Base-by-base conservation (phyloP, 1,284 basidiomycete species). In the Ganoderma sp. region DNA sequence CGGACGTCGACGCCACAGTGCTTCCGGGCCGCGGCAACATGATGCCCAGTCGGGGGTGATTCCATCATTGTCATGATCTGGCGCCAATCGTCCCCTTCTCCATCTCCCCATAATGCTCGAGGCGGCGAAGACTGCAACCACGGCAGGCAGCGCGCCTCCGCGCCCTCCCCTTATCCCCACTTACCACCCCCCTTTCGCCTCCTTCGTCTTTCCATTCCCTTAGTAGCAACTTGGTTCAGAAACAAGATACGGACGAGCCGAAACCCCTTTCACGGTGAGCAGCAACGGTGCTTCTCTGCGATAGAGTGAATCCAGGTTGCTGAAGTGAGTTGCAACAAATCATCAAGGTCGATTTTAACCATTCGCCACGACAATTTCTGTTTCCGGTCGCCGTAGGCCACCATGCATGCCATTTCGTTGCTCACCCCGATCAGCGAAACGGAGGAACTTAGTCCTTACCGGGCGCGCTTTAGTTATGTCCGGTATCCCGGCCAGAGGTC, bases 61-160 rank as follows among this genome's bases (percentile, higher is more conserved):
- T 67, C 67, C 71, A 72, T 72, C 71, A 72, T 61, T 41, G 58
- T 52, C 61, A 60, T 72, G 71, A 72, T 72, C 61, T 65, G 67
- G 71, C 71, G 71, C 64, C 61, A 72, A 72, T 72, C 69, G 62
- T 52, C 67, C 59, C 64, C 39, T 50, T 67, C 42, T 65, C 67
- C 71, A 72, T 72, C 71, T 72, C 61, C 65, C 67, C 69, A 72
- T 64, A 72, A 66, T 50, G 34, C 34, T 45, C 54, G 67, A 64
- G 67, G 67, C 71, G 63, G 67, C 65, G 65, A 68, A 67, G 14
- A 37, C 48, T 28, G 63, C 67, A 61, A 65, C 71, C 54, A 64
- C 61, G 67, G 69, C 68, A 42, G 71, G 69, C 69, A 61, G n/a
- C 59, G 62, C 61, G 71, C 68, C 71, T 72, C 68, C 63, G 65